Percentiles rank a stretch among this genome's conserved stretches.
Evolutionary conservation across 192 early-diverging fungal genomes (phyloP).

Genomic region (Coemansia sp.): DNA sequence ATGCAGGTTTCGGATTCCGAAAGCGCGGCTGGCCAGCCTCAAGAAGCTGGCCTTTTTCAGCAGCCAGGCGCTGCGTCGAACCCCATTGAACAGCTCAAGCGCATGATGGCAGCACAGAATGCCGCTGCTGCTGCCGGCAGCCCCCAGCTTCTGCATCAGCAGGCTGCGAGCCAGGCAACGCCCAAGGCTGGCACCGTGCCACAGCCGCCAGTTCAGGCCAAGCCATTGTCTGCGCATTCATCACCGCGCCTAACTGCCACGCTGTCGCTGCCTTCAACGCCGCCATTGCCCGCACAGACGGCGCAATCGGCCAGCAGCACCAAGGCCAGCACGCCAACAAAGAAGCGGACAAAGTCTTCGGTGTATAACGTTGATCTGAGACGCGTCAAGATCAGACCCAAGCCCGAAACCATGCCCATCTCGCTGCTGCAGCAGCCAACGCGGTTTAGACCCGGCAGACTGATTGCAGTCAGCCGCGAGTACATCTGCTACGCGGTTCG

Average conservation of each 20-base stretch:
- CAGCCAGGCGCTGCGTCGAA: constrained; percentile 3
- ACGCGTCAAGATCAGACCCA: constrained; percentile 24
- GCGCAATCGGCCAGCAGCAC: neutral
- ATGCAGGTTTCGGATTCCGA: constrained; percentile 22
- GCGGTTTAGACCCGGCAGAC: constrained; percentile 34
- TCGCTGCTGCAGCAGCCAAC: constrained; percentile 45
- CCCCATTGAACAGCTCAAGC: constrained; percentile 44
- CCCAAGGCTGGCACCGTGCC: neutral
- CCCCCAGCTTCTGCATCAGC: constrained; percentile 5
- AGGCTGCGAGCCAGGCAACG: neutral
- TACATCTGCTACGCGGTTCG: constrained; percentile 51
- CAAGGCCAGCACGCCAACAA: constrained; percentile 8
- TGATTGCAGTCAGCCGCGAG: constrained; percentile 46
- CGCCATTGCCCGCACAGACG: neutral
- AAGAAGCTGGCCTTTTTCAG: constrained; percentile 1
- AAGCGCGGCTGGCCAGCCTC: constrained; percentile 13
- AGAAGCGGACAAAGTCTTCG: constrained; percentile 11
- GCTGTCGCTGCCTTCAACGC: neutral
- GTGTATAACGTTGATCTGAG: constrained; percentile 25
- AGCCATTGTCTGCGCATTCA: constrained; percentile 11
- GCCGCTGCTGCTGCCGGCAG: constrained; percentile 5
- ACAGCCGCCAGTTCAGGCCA: neutral
- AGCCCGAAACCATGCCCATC: constrained; percentile 39
- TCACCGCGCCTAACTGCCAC: constrained; percentile 15
- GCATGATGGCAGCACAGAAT: constrained; percentile 38